These are phyloP conservation scores for Lentinula detonsa DNA, from an alignment of 768 basidiomycete genomes.

Conservation along the genomic window DNA sequence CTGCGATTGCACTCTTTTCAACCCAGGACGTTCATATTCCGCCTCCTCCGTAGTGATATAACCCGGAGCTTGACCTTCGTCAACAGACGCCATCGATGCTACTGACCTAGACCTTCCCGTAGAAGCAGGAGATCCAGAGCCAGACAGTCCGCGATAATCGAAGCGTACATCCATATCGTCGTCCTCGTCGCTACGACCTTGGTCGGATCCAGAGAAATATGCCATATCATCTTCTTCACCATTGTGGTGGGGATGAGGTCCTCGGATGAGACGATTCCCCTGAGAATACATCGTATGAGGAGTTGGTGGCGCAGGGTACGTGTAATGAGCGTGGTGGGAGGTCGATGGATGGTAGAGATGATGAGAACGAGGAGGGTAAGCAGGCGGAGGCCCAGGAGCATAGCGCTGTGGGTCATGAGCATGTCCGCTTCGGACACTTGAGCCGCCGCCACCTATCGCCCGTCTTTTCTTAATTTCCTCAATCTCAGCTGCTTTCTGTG, in stretches of 20 bases:
- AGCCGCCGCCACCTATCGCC: conserved; percentile 7
- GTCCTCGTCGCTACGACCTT: neutral
- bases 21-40: neutral
- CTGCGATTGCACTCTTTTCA: neutral
- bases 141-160: neutral
- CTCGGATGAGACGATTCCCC: neutral
- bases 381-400: neutral
- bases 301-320: neutral
- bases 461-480: conserved; percentile 37
- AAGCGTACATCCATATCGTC: neutral
- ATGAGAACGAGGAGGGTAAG: neutral
- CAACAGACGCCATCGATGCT: neutral
- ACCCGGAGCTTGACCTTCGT: neutral
- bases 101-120: neutral
- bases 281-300: neutral
- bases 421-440: neutral
- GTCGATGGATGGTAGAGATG: conserved; percentile 1
- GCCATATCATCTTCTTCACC: neutral
- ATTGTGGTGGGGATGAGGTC: neutral
- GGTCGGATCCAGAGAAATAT: conserved; percentile 1
- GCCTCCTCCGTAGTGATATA: neutral
- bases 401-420: neutral
- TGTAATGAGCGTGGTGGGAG: neutral
- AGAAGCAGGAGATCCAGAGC: neutral
- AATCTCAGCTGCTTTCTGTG: conserved; percentile 49